Evolutionary conservation across 169 alveolate genomes (phyloP).

Genomic region (Plasmodium chabaudi): DNA sequence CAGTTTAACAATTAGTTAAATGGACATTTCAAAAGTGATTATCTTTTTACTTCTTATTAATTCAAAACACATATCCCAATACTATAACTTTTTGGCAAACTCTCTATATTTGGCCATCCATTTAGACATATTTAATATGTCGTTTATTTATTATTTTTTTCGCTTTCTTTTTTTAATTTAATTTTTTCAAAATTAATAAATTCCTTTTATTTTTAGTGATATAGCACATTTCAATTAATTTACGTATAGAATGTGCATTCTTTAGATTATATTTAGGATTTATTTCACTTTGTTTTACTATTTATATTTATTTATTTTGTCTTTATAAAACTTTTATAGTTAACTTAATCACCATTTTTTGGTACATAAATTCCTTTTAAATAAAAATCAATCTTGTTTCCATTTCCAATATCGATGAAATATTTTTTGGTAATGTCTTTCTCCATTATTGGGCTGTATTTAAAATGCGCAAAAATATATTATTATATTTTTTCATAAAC

Average conservation of each 20-base stretch:
- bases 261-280: neutral
- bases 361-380: conserved; percentile 69
- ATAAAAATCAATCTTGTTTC: conserved; percentile 33
- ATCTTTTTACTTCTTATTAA: no score
- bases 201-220: no score
- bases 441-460: conserved; percentile 40
- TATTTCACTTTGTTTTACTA: neutral
- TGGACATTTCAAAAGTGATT: no score
- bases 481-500: neutral
- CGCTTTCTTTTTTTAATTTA: neutral
- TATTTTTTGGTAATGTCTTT: conserved; percentile 66
- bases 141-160: no score
- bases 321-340: conserved; percentile 14
- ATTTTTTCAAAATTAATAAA: neutral
- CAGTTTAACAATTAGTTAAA: neutral
- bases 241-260: no score
- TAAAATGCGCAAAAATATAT: neutral
- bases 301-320: conserved; percentile 16
- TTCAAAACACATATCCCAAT: no score
- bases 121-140: no score
- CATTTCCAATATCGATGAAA: conserved; percentile 24
- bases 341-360: conserved; percentile 34
- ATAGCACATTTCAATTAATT: no score
- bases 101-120: no score
- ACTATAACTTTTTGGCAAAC: no score